phyloP scores from a whole-genome alignment of 2,329 filamentous ascomycete species.

The Furcasterigmium sp. region DNA sequence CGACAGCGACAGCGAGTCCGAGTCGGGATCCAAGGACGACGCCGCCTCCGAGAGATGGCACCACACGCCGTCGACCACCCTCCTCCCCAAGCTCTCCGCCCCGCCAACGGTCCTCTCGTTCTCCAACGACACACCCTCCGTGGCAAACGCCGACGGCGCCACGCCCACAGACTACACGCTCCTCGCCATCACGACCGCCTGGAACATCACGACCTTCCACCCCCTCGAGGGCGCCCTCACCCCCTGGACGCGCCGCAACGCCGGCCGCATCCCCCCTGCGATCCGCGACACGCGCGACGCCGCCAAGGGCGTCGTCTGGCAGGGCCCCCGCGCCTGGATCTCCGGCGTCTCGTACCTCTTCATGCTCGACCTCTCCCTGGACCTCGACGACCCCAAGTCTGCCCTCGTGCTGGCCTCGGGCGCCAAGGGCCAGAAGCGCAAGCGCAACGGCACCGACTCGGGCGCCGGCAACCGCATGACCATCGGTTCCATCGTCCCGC shows the following conservation, averaged over 20 bases:
- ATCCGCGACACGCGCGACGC: conserved; percentile 73
- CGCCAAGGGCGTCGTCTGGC: conserved; percentile 82
- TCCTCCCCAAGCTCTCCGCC: conserved; percentile 64
- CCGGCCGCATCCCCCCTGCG: conserved; percentile 64
- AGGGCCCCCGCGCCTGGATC: conserved; percentile 73
- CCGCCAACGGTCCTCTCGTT: conserved; percentile 66
- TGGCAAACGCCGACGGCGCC: conserved; percentile 15
- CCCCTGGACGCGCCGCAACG: conserved; percentile 82
- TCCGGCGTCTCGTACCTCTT: conserved; percentile 83
- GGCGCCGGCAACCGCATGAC: conserved; percentile 51
- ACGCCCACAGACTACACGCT: conserved; percentile 38
- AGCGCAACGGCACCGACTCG: conserved; percentile 40
- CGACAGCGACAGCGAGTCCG: conserved; percentile 12
- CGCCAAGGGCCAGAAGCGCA: conserved; percentile 43
- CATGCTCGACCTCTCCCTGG: conserved; percentile 81
- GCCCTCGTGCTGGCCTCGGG: conserved; percentile 10
- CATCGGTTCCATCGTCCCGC: conserved; percentile 36
- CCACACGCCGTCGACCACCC: conserved; percentile 63
- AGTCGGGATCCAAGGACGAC: conserved; percentile 32
- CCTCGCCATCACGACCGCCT: conserved; percentile 50
- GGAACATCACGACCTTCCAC: conserved; percentile 72
- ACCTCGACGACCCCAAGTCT: conserved; percentile 45
- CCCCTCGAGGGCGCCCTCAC: conserved; percentile 71
- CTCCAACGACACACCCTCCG: conserved; percentile 40
- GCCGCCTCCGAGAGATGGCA: conserved; percentile 61